Percentiles rank a stretch among this genome's conserved stretches.
phyloP scores from a whole-genome alignment of 768 basidiomycete species.

The Calocera viscosa region DNA sequence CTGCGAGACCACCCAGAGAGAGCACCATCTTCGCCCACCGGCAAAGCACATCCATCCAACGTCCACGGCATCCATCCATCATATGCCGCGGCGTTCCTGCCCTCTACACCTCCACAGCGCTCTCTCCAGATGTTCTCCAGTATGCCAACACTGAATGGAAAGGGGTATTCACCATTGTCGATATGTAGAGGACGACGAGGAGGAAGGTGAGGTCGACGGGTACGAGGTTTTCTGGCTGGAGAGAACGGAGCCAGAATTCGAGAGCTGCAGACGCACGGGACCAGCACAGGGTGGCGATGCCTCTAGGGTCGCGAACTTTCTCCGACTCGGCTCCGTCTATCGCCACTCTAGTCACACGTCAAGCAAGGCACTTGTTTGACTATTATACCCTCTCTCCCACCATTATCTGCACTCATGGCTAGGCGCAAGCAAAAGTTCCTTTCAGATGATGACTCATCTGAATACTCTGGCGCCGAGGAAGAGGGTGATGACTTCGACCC shows the following conservation, averaged over 20 bases:
- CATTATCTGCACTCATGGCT: slow-evolving; percentile 23
- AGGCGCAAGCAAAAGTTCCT: slow-evolving; percentile 25
- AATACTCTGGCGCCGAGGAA: slow-evolving; percentile 38
- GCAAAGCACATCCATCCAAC: background rate
- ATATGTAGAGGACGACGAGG: background rate
- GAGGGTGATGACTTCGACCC: slow-evolving; percentile 38
- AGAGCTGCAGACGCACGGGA: background rate
- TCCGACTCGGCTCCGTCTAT: background rate
- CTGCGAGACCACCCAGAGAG: background rate
- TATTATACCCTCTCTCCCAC: slow-evolving; percentile 18
- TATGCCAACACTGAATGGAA: background rate
- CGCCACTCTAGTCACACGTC: slow-evolving; percentile 5
- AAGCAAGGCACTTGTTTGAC: background rate
- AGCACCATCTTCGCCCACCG: background rate
- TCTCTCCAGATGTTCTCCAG: background rate
- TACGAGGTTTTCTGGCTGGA: slow-evolving; percentile 1
- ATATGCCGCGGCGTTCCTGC: background rate
- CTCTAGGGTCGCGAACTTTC: background rate
- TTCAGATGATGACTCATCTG: slow-evolving; percentile 54
- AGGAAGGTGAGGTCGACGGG: slow-evolving; percentile 7
- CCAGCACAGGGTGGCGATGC: background rate
- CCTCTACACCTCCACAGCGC: background rate
- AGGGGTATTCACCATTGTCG: background rate
- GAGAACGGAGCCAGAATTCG: background rate
- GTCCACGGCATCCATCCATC: background rate